Conservation (phyloP, 805 yeast genomes). For the Barnettozyma wickerhamii region DNA sequence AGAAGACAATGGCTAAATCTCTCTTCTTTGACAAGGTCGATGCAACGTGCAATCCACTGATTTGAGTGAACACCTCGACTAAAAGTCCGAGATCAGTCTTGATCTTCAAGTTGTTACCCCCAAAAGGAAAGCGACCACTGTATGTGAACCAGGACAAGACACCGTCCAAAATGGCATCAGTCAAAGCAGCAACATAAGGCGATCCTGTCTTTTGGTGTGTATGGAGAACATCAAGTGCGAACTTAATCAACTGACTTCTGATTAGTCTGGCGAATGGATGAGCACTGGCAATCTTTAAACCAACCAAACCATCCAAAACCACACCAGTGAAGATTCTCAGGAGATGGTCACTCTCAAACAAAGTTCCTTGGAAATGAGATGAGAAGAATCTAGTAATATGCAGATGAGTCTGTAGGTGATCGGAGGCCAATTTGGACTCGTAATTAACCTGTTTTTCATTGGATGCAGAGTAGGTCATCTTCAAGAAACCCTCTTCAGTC, state of each 20-base stretch:
- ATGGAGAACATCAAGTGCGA: slow-evolving; percentile 60
- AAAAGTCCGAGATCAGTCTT: slow-evolving; percentile 64
- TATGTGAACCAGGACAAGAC: slow-evolving; percentile 75
- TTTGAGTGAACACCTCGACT: slow-evolving; percentile 38
- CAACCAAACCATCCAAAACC: slow-evolving; percentile 49
- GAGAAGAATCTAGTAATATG: slow-evolving; percentile 62
- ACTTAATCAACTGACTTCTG: slow-evolving; percentile 68
- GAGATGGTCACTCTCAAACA: slow-evolving; percentile 65
- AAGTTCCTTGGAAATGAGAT: slow-evolving; percentile 76
- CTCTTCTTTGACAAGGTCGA: slow-evolving; percentile 41
- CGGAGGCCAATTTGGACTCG: slow-evolving; percentile 43
- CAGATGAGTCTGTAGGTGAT: slow-evolving; percentile 61
- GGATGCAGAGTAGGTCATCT: slow-evolving; percentile 90
- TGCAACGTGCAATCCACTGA: slow-evolving; percentile 14
- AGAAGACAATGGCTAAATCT: slow-evolving; percentile 52
- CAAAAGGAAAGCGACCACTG: slow-evolving; percentile 70
- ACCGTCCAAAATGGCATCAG: slow-evolving; percentile 50
- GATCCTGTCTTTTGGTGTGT: slow-evolving; percentile 49
- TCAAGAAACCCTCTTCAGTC: slow-evolving; percentile 52
- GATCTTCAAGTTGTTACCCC: slow-evolving; percentile 70
- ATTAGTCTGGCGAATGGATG: slow-evolving; percentile 79
- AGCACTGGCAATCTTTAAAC: slow-evolving; percentile 54
- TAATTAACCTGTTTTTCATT: slow-evolving; percentile 55
- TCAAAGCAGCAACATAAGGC: slow-evolving; percentile 40
- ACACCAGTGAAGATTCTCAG: slow-evolving; percentile 65